Evolutionary conservation across 2,329 filamentous ascomycete species (phyloP), one percentile per base, ranked within the genome.

Genomic region (Exophiala oligosperma): DNA sequence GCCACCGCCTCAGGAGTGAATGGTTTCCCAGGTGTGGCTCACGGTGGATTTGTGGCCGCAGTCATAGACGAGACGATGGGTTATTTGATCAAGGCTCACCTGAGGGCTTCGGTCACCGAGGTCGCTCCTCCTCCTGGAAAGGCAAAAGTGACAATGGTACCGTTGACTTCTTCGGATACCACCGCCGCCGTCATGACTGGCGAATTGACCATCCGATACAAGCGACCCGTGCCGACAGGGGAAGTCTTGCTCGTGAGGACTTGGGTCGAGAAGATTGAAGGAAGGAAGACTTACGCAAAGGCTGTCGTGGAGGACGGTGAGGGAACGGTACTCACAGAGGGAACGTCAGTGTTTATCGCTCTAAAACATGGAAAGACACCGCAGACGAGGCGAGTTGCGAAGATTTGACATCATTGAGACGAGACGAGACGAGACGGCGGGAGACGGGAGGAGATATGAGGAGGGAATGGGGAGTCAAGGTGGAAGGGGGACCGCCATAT

Each of bases 11-110:
- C 51, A 9, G 51, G 51, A 7, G 23, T 53, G 12, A 53, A 53
- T 37, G 51, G 51, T 24, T 38, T 35, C 29, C 51, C 51, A 2
- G 51, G 51, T n/a, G 29, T 53, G 5, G 51, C 51, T 1, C 51
- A 53, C 28, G 51, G 51, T 9, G 51, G 51, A 8, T 53, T 53
- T n/a, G 51, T 53, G n/a, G 51, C 51, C 2, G 51, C 51, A 8
- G 35, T 53, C n/a, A 47, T 53, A 14, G 51, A 53, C 26, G 51
- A 53, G 51, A 14, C 44, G 9, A 53, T 53, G 51, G 51, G 51
- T 1, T 53, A 44, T 23, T 24, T 53, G 51, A 53, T 53, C 51
- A 53, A 53, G 17, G 38, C 24, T 7, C 43, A 53, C 17, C 26
- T 28, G 6, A 7, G 28, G 17, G 28, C 40, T 1, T 35, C 51